phyloP scores from a whole-genome alignment of 148 eudicot species.

The Pharnaceum exiguum region DNA sequence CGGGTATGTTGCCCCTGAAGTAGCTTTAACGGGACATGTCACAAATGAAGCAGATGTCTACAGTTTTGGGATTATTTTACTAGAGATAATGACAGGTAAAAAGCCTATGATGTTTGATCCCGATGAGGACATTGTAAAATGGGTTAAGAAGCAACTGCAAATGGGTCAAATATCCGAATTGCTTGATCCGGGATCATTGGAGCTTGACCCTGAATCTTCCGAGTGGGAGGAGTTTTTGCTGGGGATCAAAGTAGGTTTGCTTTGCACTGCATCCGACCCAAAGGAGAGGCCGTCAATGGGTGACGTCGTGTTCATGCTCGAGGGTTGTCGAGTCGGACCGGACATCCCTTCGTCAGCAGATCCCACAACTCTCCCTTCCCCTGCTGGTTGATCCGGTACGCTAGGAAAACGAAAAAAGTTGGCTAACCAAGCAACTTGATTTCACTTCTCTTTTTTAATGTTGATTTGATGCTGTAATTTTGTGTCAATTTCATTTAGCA shows the following conservation, averaged over 20 bases:
- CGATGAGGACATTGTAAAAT: slow-evolving; percentile 78
- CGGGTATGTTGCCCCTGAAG: slow-evolving; percentile 66
- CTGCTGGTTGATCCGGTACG: slow-evolving; percentile 19
- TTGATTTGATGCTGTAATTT: slow-evolving; percentile 8
- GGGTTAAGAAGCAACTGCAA: slow-evolving; percentile 72
- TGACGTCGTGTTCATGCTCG: slow-evolving; percentile 73
- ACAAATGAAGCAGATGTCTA: slow-evolving; percentile 62
- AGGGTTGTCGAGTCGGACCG: slow-evolving; percentile 71
- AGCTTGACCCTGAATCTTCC: slow-evolving; percentile 75
- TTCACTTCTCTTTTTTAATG: not conserved
- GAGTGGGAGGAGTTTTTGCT: slow-evolving; percentile 83
- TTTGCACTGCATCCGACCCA: slow-evolving; percentile 63
- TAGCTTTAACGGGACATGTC: slow-evolving; percentile 30
- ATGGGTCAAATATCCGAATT: slow-evolving; percentile 63
- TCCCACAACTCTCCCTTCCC: slow-evolving; percentile 58
- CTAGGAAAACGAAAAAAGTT: slow-evolving; percentile 4
- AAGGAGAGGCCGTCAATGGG: slow-evolving; percentile 52
- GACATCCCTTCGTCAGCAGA: slow-evolving; percentile 66
- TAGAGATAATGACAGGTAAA: slow-evolving; percentile 65
- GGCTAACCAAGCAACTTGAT: slow-evolving; percentile 7
- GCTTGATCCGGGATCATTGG: slow-evolving; percentile 71
- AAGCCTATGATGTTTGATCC: slow-evolving; percentile 60
- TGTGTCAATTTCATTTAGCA: slow-evolving; percentile 16
- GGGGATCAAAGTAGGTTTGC: slow-evolving; percentile 68
- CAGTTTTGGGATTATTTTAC: slow-evolving; percentile 63